Evolutionary conservation across 1,284 basidiomycete species (phyloP), one percentile per base, ranked within the genome.

Genomic region (Thelephora terrestris): DNA sequence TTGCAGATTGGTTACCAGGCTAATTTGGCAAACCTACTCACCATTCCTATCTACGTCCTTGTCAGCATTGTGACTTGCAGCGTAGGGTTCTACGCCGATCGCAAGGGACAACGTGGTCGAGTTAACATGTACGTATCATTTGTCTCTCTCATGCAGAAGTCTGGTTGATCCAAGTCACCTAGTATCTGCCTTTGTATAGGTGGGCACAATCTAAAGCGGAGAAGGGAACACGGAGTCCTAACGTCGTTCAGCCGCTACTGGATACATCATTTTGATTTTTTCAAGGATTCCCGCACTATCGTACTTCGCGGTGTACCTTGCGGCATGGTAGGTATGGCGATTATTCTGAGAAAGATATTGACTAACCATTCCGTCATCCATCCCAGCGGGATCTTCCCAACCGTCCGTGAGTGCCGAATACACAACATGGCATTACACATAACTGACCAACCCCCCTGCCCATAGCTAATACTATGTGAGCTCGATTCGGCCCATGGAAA

Each of bases 291-390:
- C 81, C 0, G 72, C 75, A 1, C 63, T 87, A 7, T 84, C 81
- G 2, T 87, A 87, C 60, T 74, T 82, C 50, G 81, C 76, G 18
- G 76, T 81, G 36, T 87, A 76, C 61, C 64, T 85, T 52, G 81
- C 81, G n/a, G 76, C 81, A 48, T 76, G 73, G 76, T 78, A 51
- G 57, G 72, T 49, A 21, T 12, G 34, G 32, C 52, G 37, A 18
- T 20, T 34, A 20, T 46, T 21, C 4, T 18, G n/a, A 23, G 20
- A 46, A 7, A 35, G 24, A 47, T 32, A 18, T 21, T 17, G 3
- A 23, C 39, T 42, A 42, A 23, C 39, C 6, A 42, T 24, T 25
- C 23, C 25, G 40, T 10, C 32, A 5, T 35, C 16, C 27, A 24
- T 25, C 6, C 25, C 39, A 42, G 79, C 56, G 83, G 82, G 24